These are phyloP conservation scores for Coemansia sp. DNA, from an alignment of 192 early-diverging fungal species.

Conservation along the genomic window DNA sequence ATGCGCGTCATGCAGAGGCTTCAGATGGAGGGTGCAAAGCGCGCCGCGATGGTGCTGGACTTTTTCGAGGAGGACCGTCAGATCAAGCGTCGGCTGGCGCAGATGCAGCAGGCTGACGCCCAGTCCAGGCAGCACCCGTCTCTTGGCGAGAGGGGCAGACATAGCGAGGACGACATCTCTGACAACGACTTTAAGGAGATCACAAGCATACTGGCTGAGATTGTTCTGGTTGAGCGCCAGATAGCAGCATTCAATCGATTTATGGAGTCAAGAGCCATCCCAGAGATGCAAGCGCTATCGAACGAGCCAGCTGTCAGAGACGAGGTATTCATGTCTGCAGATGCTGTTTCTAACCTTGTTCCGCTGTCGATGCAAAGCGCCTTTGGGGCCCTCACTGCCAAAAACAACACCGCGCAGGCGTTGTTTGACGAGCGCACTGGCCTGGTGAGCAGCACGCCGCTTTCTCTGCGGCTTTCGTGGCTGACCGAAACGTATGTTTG, in stretches of 20 bases:
- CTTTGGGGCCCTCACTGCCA: background rate
- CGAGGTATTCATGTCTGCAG: conserved; percentile 38
- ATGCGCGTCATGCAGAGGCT: conserved; percentile 83
- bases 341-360: conserved; percentile 15
- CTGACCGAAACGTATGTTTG: conserved; percentile 37
- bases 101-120: conserved; percentile 34
- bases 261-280: conserved; percentile 75
- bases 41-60: conserved; percentile 75
- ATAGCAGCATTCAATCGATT: conserved; percentile 82
- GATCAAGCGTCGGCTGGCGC: conserved; percentile 46
- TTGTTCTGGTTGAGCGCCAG: conserved; percentile 81
- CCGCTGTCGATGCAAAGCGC: conserved; percentile 18
- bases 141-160: conserved; percentile 8
- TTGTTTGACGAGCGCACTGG: conserved; percentile 32
- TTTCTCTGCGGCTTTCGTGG: conserved; percentile 36
- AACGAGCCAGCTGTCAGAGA: conserved; percentile 16
- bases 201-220: conserved; percentile 76
- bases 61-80: conserved; percentile 78
- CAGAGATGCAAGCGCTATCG: conserved; percentile 23
- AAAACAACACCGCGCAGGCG: background rate
- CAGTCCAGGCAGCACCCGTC: conserved; percentile 1
- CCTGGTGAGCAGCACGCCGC: conserved; percentile 32
- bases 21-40: conserved; percentile 86
- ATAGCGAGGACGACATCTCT: conserved; percentile 31
- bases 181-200: conserved; percentile 76